Percentiles rank a stretch among this genome's conserved stretches.
These are phyloP conservation scores for Hebeloma cylindrosporum DNA, from an alignment of 768 basidiomycete genomes.

Conservation along the genomic window DNA sequence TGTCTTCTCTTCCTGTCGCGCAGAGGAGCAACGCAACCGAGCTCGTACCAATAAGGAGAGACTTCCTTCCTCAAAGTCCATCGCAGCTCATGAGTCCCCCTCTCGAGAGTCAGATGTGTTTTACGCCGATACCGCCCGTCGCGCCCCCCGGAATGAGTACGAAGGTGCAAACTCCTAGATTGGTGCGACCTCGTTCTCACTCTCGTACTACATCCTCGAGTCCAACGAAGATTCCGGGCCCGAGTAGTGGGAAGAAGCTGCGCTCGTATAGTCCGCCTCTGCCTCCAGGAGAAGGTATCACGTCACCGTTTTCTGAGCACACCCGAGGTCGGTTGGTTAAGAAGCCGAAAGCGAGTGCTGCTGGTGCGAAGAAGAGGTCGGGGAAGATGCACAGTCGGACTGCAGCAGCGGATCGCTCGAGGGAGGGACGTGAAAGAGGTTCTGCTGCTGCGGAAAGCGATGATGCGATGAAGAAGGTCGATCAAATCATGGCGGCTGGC, in stretches of 20 bases:
- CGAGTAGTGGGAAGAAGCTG: conserved; percentile 3
- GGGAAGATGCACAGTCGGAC: conserved; percentile 8
- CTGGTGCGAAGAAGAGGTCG: not conserved
- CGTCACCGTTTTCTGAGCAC: not conserved
- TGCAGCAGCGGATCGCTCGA: conserved; percentile 5
- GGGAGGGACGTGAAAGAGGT: not conserved
- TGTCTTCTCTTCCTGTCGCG: not conserved
- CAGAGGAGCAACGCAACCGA: not conserved
- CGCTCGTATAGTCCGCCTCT: not conserved
- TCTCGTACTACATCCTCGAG: conserved; percentile 1
- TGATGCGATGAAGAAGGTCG: conserved; percentile 31
- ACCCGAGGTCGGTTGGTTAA: conserved; percentile 1
- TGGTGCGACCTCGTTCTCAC: not conserved
- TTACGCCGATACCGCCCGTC: conserved; percentile 35
- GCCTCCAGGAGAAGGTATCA: not conserved
- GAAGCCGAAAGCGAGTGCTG: conserved; percentile 1
- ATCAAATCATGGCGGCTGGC: conserved; percentile 36
- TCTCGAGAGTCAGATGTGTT: conserved; percentile 56
- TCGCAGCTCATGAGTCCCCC: conserved; percentile 56
- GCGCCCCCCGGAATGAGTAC: not conserved
- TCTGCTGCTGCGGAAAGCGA: conserved; percentile 10
- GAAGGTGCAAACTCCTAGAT: not conserved
- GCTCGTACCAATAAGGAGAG: conserved; percentile 11
- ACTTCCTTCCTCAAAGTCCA: conserved; percentile 54
- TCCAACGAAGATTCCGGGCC: conserved; percentile 1